Base-by-base conservation (phyloP, 495 filamentous ascomycete species). In the Podospora tetraspora region DNA sequence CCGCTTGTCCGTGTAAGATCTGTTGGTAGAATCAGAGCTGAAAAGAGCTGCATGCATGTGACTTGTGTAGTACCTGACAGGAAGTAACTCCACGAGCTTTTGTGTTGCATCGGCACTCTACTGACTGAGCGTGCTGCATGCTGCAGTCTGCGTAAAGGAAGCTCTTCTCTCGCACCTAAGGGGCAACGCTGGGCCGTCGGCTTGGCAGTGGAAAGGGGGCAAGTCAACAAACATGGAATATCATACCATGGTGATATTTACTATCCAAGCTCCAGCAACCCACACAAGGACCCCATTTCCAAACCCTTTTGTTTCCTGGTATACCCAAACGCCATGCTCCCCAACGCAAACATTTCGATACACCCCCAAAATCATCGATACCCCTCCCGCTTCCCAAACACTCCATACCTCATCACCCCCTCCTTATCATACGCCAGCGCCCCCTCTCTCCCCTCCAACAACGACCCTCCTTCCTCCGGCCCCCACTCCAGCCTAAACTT, bases 401-500 rank as follows among this genome's bases (percentile, higher is more conserved):
- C 43, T 9, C 43, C 43, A 52, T 52, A 52, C 43, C 43, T 19
- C 16, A 16, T 8, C 43, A 5, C 43, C 43, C 3, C 16, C 16
- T n/a, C 43, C 19, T 52, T 52, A 3, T 52, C 5, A n/a, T 52
- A 52, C 43, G 43, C 16, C 16, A n/a, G 2, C 16, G 5, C 43
- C 43, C 43, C 43, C 43, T 52, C 43, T 19, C 11, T 12, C 32
- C 43, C 43, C 19, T 52, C 43, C 43, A 52, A n/a, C 43, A 52
- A 52, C 37, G 43, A 43, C 34, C 34, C 43, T 19, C 43, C 43
- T 7, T 19, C 43, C 19, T 52, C 70, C 4, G 21, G 62, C 21
- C 68, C 57, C 68, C 68, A 69, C 4, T 68, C 70, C 70, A 72
- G 57, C 68, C 68, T 62, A 57, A 68, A 72, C 27, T 23, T 34